Evolutionary conservation across 371 early-diverging fungal species (phyloP).

Genomic region (Parasitella parasitica): DNA sequence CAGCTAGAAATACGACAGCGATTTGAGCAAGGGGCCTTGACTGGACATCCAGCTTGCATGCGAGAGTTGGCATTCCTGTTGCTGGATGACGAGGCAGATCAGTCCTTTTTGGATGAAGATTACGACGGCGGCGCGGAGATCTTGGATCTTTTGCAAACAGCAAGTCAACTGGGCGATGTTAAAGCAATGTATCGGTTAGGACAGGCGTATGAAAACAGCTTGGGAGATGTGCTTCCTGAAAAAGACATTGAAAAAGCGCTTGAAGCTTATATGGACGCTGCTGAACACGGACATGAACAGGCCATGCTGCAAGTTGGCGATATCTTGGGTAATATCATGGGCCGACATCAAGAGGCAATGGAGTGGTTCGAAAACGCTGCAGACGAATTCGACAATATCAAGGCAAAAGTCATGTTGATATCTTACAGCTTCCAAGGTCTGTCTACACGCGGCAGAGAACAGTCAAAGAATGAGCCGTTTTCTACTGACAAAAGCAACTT

Average conservation of each 20-base stretch:
- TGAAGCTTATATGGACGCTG: conserved; percentile 7
- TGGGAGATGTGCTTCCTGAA: background rate
- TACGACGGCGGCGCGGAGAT: conserved; percentile 1
- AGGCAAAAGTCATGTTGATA: conserved; percentile 13
- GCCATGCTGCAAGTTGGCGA: conserved; percentile 11
- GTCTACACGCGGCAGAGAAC: background rate
- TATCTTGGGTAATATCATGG: background rate
- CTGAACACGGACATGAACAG: background rate
- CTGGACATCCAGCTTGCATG: conserved; percentile 20
- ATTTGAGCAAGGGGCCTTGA: conserved; percentile 11
- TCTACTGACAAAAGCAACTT: background rate
- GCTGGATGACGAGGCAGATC: conserved; percentile 4
- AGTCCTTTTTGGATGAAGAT: background rate
- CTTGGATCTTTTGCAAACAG: background rate
- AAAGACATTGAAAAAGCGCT: conserved; percentile 9
- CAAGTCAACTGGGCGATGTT: conserved; percentile 2
- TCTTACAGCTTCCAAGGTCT: conserved; percentile 14
- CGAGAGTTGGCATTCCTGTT: conserved; percentile 20
- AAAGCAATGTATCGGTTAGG: conserved; percentile 15
- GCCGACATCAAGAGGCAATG: conserved; percentile 12
- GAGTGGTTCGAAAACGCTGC: conserved; percentile 15
- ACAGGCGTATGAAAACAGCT: conserved; percentile 4
- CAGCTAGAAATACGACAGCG: conserved; percentile 7
- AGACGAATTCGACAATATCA: background rate
- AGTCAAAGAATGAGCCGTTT: background rate